Evolutionary conservation across 768 basidiomycete species (phyloP).

Genomic region (Lyophyllum shimeji): DNA sequence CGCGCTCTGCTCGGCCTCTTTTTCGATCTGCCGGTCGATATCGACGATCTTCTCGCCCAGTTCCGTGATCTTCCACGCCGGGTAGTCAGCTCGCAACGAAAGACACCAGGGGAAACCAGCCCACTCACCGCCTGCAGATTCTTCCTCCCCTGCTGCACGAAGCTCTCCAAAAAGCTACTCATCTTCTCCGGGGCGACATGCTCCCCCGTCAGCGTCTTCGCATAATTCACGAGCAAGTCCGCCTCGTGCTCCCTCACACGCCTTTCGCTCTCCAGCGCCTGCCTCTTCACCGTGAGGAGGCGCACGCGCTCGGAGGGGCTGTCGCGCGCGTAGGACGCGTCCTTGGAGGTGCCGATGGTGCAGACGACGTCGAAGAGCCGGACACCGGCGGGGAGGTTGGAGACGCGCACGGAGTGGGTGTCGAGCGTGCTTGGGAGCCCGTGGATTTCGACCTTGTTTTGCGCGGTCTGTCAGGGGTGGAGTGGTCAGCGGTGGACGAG

Average conservation of each 20-base stretch:
- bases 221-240: constrained; percentile 42
- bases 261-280: constrained; percentile 35
- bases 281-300: constrained; percentile 34
- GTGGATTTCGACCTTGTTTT: constrained; percentile 49
- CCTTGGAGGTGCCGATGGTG: constrained; percentile 27
- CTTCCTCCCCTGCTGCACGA: constrained; percentile 36
- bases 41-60: constrained; percentile 41
- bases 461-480: constrained; percentile 40
- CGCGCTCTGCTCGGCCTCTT: constrained; percentile 28
- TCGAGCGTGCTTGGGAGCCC: constrained; percentile 52
- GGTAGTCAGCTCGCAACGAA: background rate
- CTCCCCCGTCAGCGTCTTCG: constrained; percentile 42
- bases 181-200: constrained; percentile 38
- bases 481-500: too few species aligned
- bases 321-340: constrained; percentile 16
- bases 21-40: constrained; percentile 38
- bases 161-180: constrained; percentile 38
- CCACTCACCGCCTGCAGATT: constrained; percentile 30
- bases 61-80: constrained; percentile 24
- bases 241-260: constrained; percentile 39
- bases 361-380: constrained; percentile 59
- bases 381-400: constrained; percentile 41
- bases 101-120: background rate
- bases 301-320: constrained; percentile 34
- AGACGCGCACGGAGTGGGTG: constrained; percentile 51